Conservation (phyloP, 2,329 filamentous ascomycete species). For the Fusarium armeniacum region DNA sequence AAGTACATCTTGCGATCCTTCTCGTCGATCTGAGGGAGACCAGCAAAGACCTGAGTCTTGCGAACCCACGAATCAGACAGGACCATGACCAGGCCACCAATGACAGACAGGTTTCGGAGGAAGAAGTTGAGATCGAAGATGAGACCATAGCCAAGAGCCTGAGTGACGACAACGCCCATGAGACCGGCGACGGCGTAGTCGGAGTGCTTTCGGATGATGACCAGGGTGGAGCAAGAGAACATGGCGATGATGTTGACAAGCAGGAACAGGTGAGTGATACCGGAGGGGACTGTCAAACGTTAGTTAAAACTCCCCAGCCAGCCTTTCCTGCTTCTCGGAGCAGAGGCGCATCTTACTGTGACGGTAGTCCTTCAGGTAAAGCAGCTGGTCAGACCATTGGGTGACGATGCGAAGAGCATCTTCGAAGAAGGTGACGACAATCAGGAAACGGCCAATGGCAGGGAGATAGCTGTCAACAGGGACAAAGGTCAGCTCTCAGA, state of each 20-base stretch:
- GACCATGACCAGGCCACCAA: conserved; percentile 97
- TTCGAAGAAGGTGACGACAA: conserved; percentile 98
- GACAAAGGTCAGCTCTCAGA: conserved; percentile 37
- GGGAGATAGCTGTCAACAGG: conserved; percentile 80
- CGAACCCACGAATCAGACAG: conserved; percentile 97
- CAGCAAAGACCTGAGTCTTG: conserved; percentile 96
- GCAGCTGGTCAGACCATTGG: conserved; percentile 95
- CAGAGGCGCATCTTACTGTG: conserved; percentile 76
- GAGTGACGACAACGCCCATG: conserved; percentile 89
- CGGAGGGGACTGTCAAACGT: conserved; percentile 77
- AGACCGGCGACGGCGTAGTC: conserved; percentile 93
- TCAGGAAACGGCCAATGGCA: conserved; percentile 95
- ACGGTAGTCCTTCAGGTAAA: conserved; percentile 92
- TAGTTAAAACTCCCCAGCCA: conserved; percentile 40
- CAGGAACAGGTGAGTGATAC: conserved; percentile 93
- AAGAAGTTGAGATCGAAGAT: conserved; percentile 99
- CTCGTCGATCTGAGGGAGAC: conserved; percentile 93
- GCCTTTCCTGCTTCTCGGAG: neutral
- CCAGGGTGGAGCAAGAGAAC: conserved; percentile 82
- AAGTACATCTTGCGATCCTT: conserved; percentile 99
- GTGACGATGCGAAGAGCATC: conserved; percentile 96
- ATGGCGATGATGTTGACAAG: conserved; percentile 91
- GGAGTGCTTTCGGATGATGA: conserved; percentile 92
- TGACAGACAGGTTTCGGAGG: conserved; percentile 97
- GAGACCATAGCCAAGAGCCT: conserved; percentile 95